Conservation (phyloP, 305 asterid species). For the Plantago coronopus region DNA sequence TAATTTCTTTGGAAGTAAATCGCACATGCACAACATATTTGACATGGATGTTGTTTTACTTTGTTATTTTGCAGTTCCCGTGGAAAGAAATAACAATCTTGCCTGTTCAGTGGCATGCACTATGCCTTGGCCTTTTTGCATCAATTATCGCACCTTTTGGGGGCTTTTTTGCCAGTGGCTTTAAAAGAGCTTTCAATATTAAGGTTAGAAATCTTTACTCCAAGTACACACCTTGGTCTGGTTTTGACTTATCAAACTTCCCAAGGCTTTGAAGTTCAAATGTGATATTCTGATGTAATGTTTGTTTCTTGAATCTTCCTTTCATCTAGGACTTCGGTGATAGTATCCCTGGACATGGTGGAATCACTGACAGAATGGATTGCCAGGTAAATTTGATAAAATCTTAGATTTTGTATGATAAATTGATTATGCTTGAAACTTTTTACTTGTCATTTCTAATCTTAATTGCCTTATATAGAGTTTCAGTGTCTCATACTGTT, state of each 20-base stretch:
- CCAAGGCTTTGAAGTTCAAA: slow-evolving; percentile 11
- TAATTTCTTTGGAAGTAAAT: too few relatives aligned
- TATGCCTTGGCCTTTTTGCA: slow-evolving; percentile 84
- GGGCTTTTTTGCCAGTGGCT: slow-evolving; percentile 98
- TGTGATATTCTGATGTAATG: slow-evolving; percentile 9
- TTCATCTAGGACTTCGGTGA: slow-evolving; percentile 85
- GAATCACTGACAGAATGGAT: slow-evolving; percentile 97
- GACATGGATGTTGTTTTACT: slow-evolving; percentile 9
- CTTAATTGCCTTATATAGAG: too few relatives aligned
- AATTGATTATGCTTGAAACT: slow-evolving; percentile 3
- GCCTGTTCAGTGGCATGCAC: slow-evolving; percentile 97
- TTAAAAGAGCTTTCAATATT: slow-evolving; percentile 94
- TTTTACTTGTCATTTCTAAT: not conserved
- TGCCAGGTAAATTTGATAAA: slow-evolving; percentile 63
- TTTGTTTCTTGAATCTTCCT: slow-evolving; percentile 13
- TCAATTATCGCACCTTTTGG: slow-evolving; percentile 98
- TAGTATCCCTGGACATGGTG: slow-evolving; percentile 99
- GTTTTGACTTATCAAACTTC: slow-evolving; percentile 5
- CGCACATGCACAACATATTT: too few relatives aligned
- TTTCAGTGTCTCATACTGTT: too few relatives aligned
- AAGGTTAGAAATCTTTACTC: slow-evolving; percentile 42
- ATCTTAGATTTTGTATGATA: not conserved
- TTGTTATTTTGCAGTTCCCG: slow-evolving; percentile 54
- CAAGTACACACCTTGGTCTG: slow-evolving; percentile 17
- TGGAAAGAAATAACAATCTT: slow-evolving; percentile 68